phyloP scores from a whole-genome alignment of 83 land plant species.

The Isoetes engelmannii region DNA sequence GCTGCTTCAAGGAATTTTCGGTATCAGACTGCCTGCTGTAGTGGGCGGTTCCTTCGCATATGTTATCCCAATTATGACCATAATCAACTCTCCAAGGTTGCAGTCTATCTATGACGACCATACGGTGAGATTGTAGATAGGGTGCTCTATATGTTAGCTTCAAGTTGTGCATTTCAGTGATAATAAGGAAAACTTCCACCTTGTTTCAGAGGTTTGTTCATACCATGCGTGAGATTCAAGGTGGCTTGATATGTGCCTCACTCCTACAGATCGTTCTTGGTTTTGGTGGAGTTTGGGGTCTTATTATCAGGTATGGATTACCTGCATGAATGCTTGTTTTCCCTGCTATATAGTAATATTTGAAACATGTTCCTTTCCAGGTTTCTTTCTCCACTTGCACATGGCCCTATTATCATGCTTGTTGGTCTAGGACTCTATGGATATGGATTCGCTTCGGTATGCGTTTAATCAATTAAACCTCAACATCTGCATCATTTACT shows the following conservation, averaged over 20 bases:
- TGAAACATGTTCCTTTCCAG: slow-evolving; percentile 19
- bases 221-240: slow-evolving; percentile 82
- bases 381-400: slow-evolving; percentile 68
- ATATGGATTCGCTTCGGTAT: slow-evolving; percentile 74
- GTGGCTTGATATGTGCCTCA: slow-evolving; percentile 76
- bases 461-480: not conserved
- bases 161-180: too few species aligned
- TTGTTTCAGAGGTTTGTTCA: slow-evolving; percentile 60
- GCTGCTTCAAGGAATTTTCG: slow-evolving; percentile 6
- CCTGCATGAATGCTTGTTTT: slow-evolving; percentile 62
- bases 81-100: slow-evolving; percentile 8
- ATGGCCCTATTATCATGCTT: slow-evolving; percentile 55
- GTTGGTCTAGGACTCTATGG: slow-evolving; percentile 77
- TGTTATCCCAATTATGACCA: slow-evolving; percentile 3
- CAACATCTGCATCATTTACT: too few species aligned
- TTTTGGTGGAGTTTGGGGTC: slow-evolving; percentile 69
- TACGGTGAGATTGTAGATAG: not conserved
- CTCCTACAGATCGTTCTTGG: slow-evolving; percentile 67
- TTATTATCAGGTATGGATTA: slow-evolving; percentile 44
- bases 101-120: slow-evolving; percentile 3
- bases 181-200: too few species aligned
- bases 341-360: slow-evolving; percentile 34
- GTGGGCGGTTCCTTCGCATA: slow-evolving; percentile 10
- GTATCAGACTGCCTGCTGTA: slow-evolving; percentile 8
- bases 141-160: too few species aligned